A percentile compares a stretch with the other conserved stretches of the same genome.
Evolutionary conservation across 129 eudicot genomes (phyloP).

Genomic region (Flaveria robusta): DNA sequence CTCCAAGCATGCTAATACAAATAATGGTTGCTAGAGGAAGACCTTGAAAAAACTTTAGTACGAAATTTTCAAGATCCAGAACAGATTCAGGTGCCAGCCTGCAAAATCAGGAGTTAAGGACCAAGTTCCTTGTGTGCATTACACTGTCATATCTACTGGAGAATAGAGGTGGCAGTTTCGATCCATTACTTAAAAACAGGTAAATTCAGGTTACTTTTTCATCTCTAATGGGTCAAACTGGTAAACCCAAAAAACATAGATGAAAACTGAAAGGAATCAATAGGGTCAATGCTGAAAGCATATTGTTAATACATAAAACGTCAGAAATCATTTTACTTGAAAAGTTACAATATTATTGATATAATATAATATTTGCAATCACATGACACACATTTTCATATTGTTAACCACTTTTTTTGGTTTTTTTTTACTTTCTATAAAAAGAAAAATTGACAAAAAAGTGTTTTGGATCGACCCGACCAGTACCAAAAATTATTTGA

Average conservation of each 20-base stretch:
- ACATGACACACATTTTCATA: neutral
- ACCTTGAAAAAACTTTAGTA: conserved; percentile 50
- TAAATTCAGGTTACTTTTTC: neutral
- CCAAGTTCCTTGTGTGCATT: conserved; percentile 6
- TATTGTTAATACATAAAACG: neutral
- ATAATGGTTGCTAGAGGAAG: conserved; percentile 64
- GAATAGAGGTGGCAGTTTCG: neutral
- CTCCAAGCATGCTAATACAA: conserved; percentile 71
- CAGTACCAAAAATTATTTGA: neutral
- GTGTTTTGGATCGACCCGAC: neutral
- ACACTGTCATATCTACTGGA: neutral
- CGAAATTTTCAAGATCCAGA: conserved; percentile 45
- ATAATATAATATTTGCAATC: neutral
- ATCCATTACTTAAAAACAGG: neutral
- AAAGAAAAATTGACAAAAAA: neutral
- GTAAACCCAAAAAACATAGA: neutral
- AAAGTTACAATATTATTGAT: neutral
- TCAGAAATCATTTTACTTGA: neutral
- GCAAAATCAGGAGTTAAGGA: conserved; percentile 29
- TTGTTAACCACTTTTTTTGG: no score
- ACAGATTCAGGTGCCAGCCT: conserved; percentile 60
- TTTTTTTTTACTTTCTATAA: neutral
- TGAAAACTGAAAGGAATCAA: neutral
- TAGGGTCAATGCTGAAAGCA: no score
- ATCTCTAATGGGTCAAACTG: neutral